Evolutionary conservation across 345 rosid genomes (phyloP).

Genomic region (Camelina hispida): DNA sequence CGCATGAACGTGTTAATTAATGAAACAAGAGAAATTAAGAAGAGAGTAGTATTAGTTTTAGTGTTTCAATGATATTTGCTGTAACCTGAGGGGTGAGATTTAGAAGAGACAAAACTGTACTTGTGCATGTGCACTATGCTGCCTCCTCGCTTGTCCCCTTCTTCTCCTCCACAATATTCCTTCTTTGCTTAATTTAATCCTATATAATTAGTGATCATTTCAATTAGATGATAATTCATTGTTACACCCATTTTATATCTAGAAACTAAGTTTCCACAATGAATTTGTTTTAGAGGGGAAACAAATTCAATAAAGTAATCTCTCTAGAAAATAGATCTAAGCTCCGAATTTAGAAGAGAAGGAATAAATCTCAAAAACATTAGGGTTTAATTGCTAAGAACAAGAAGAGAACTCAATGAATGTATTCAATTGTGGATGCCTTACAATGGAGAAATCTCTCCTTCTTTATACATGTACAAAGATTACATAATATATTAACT

Average conservation of each 20-base stretch:
- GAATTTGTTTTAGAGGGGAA: too few relatives aligned
- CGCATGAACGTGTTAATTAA: slow-evolving; percentile 37
- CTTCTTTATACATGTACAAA: too few relatives aligned
- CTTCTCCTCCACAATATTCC: slow-evolving; percentile 33
- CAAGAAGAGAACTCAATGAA: too few relatives aligned
- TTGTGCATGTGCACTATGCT: slow-evolving; percentile 56
- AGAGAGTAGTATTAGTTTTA: slow-evolving; percentile 35
- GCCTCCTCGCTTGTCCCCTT: slow-evolving; percentile 36
- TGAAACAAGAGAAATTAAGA: slow-evolving; percentile 17
- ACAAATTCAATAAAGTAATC: too few relatives aligned
- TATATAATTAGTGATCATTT: not conserved
- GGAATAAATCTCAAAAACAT: too few relatives aligned
- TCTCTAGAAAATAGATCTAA: too few relatives aligned
- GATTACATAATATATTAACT: too few relatives aligned
- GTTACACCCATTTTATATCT: not conserved
- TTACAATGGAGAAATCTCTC: too few relatives aligned
- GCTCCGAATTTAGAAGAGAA: too few relatives aligned
- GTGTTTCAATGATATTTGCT: slow-evolving; percentile 38
- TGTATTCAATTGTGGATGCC: too few relatives aligned
- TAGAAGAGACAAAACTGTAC: slow-evolving; percentile 53
- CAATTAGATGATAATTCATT: not conserved
- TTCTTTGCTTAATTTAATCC: slow-evolving; percentile 24
- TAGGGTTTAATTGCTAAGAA: too few relatives aligned
- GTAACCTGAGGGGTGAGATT: slow-evolving; percentile 34
- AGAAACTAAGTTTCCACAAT: too few relatives aligned